Base-by-base conservation (phyloP, 208 protist genomes). In the Acanthamoeba quina region DNA sequence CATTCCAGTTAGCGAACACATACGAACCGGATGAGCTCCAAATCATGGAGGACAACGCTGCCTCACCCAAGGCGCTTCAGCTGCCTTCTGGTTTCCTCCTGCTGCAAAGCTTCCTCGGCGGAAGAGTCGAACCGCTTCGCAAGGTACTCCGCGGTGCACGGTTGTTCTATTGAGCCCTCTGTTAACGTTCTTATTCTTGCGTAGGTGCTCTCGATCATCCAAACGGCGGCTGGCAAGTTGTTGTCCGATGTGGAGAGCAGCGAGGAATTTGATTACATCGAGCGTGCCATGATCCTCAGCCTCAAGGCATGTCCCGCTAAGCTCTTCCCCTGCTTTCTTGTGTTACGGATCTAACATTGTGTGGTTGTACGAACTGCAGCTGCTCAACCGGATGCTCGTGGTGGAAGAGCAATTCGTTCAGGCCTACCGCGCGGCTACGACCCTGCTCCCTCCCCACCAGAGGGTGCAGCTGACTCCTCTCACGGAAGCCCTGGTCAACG, bases 191-290 rank as follows among this genome's bases (percentile, higher is more conserved):
- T 60, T 26, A 66, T 13, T 24, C 60, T 66, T 6, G 19, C 60
- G 1, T 26, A 72, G 66, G 85, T 91, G 60, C 60, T 91, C 19
- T 52, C 62, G 0, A 74, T 91, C 60, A 91, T 91, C 85, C 85
- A 91, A 91, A 56, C 21, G 5, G 85, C 85, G 7, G 85, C 85
- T 3, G 34, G 29, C 47, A 26, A 15, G 60, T 19, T 76, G 60
- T 19, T 91, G 31, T 60, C 56, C 21, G 41, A 74, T 21, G 7
- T 3, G 4, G 60, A 74, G 85, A 91, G 37, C 10, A 19, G 37
- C 60, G 85, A 90, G 7, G 31, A 62, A 29, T 70, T 17, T 0
- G 83, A 90, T n/a, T 62, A 64, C 78, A 5, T 88, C 31, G 78
- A 88, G 85, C 11, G 62, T 11, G 56, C 85, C 6, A 74, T 91